phyloP scores from a whole-genome alignment of 768 basidiomycete species.

The Pleurotus salmoneostramineus region DNA sequence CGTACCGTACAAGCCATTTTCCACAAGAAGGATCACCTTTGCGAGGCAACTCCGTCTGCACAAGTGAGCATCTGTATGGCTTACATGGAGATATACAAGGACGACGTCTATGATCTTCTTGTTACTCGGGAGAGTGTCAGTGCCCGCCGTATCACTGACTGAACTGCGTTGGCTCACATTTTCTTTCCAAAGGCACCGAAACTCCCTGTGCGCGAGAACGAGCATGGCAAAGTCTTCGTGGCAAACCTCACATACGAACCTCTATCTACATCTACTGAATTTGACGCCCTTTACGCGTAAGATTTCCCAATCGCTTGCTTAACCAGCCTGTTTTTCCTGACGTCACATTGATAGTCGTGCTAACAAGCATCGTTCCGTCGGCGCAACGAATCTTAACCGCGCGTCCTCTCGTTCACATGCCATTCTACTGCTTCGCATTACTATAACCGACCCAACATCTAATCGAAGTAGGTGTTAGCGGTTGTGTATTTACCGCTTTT shows the following conservation, averaged over 20 bases:
- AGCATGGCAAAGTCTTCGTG: constrained; percentile 49
- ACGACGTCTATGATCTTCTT: constrained; percentile 86
- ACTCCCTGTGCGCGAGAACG: constrained; percentile 52
- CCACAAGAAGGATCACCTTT: constrained; percentile 36
- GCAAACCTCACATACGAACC: constrained; percentile 43
- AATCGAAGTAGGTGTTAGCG: constrained; percentile 40
- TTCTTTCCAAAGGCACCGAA: constrained; percentile 35
- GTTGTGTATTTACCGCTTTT: too few relatives aligned
- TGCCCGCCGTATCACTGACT: constrained; percentile 11
- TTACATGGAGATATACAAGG: constrained; percentile 91
- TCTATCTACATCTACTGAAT: constrained; percentile 38
- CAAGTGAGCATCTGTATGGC: constrained; percentile 52
- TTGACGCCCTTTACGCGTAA: constrained; percentile 43
- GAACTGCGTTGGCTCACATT: too few relatives aligned
- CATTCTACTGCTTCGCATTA: constrained; percentile 71
- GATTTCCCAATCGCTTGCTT: constrained; percentile 11
- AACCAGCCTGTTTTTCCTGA: neutral
- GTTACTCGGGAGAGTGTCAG: constrained; percentile 66
- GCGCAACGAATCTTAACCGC: constrained; percentile 81
- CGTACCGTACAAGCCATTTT: constrained; percentile 73
- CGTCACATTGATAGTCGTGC: constrained; percentile 44
- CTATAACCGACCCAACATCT: constrained; percentile 46
- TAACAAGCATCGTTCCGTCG: constrained; percentile 75
- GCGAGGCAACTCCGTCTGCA: constrained; percentile 12
- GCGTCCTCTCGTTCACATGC: constrained; percentile 89